Base-by-base conservation (phyloP, 768 basidiomycete species). In the Holtermannia corniformis region DNA sequence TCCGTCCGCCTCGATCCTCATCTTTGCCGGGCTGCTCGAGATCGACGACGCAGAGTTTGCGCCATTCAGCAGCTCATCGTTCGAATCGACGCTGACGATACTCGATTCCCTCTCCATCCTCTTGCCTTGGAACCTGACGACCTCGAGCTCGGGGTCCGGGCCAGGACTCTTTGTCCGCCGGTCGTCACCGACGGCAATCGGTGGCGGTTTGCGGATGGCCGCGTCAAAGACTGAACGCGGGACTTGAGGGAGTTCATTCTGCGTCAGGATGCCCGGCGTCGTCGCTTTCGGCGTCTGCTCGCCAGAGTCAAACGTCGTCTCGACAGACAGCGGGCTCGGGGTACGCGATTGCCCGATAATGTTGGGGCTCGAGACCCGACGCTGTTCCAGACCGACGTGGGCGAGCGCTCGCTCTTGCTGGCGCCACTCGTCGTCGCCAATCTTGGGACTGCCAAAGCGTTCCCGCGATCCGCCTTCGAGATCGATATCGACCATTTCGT, bases 401-500 rank as follows among this genome's bases (percentile, higher is more conserved):
- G 60, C 55, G 3, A 64, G 41, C 23, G 53, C 61, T 50, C 64
- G 62, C 22, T 65, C 62, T 22, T 61, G 57, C 23, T 60, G 59
- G 16, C 44, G 23, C 19, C 54, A 56, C 50, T 64, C 53, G 12
- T 69, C 64, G 0, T 55, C 59, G 7, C 56, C 51, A 32, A 42
- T 37, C 22, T 41, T 51, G 1, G 59, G 57, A 7, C 63, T 62
- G 3, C 71, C 70, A 23, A 72, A 71, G 19, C 52, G 51, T 23
- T 65, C 66, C 1, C 48, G 51, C 23, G 58, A 50, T n/a, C 72
- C 72, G 22, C 67, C 67, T 56, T 74, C 72, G 23, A 74, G 62
- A 49, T 74, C 72, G 51, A 72, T 69, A 53, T 72, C 68, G 16
- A 68, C 71, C 72, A 73, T 71, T 24, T 60, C 70, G 3, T 22